Base-by-base conservation (phyloP, 2,329 filamentous ascomycete genomes). In the Ascochyta pisi region DNA sequence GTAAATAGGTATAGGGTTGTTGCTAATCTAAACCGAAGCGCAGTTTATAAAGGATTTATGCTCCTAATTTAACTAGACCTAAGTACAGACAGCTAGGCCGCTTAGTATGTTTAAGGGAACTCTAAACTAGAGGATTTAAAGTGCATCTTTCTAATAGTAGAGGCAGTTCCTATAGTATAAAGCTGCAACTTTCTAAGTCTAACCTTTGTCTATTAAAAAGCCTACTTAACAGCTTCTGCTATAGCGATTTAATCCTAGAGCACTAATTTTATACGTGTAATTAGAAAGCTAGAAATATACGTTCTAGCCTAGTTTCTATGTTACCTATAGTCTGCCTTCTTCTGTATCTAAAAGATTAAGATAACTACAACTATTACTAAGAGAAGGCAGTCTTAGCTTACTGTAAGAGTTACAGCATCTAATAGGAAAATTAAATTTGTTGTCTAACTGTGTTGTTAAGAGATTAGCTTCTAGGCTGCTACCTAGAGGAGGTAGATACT, bases 111-210 rank as follows among this genome's bases (percentile, higher is more conserved):
- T 77, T 13, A 50, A 57, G 0, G 79, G 79, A 4, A 81, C 71
- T 1, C 55, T 72, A 57, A 81, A 78, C 9, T 74, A 61, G 62
- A 81, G 81, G 10, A 65, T 67, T 49, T 81, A 77, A 13, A 65
- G 67, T 4, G 59, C 60, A 6, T 76, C 69, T 23, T 70, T 70
- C 13, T 45, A 3, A 31, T 77, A 73, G 47, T 76, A 71, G 3
- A 78, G 79, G 60, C 77, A 81, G 58, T 79, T 75, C 12, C 79
- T 77, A 58, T 80, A 71, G 63, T 76, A 81, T 16, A 69, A 76
- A 13, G 71, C 75, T 7, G 71, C 76, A 4, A 78, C 77, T 43
- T 73, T 73, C 68, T 78, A 80, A 1, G 71, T 78, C 50, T 72
- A 63, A 50, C 78, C 78, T 42, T 66, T 63, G 52, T 81, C 77